These are phyloP conservation scores for Nitzschia sp. DNA, from an alignment of 108 stramenopile genomes.

Conservation along the genomic window DNA sequence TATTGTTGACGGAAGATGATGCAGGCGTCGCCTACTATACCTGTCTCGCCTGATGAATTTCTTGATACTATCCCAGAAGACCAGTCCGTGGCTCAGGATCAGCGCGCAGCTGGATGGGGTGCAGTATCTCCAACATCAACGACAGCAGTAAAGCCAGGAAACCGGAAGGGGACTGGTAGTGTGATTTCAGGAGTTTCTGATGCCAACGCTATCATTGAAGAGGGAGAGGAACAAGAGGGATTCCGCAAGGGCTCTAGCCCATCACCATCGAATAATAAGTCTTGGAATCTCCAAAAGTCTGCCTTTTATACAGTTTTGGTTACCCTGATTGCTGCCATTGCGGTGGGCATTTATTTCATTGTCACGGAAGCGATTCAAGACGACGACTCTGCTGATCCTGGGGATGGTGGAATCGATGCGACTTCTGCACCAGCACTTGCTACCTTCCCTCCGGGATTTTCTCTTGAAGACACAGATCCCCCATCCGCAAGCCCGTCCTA, in stretches of 20 bases:
- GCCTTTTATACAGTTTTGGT: neutral
- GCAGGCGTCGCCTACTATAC: neutral
- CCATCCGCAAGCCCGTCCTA: constrained; percentile 3
- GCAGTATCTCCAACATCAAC: neutral
- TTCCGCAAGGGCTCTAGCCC: neutral
- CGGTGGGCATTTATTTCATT: constrained; percentile 13
- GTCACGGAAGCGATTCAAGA: neutral
- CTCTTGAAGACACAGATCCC: neutral
- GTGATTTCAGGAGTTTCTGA: constrained; percentile 1
- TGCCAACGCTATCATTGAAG: constrained; percentile 17
- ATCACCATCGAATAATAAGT: neutral
- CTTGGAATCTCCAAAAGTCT: neutral
- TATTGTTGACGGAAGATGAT: too few species aligned
- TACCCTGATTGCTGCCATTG: neutral
- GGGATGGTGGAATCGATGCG: neutral
- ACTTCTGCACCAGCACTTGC: neutral
- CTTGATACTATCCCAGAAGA: constrained; percentile 19
- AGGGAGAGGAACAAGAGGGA: neutral
- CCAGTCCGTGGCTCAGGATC: constrained; percentile 17
- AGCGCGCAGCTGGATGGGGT: constrained; percentile 2
- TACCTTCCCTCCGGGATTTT: constrained; percentile 12
- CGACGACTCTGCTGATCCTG: neutral
- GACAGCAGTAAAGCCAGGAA: neutral
- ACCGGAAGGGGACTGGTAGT: neutral
- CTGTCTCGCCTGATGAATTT: constrained; percentile 3